Evolutionary conservation across 768 basidiomycete species (phyloP).

Genomic region (Wakefieldia striispora): DNA sequence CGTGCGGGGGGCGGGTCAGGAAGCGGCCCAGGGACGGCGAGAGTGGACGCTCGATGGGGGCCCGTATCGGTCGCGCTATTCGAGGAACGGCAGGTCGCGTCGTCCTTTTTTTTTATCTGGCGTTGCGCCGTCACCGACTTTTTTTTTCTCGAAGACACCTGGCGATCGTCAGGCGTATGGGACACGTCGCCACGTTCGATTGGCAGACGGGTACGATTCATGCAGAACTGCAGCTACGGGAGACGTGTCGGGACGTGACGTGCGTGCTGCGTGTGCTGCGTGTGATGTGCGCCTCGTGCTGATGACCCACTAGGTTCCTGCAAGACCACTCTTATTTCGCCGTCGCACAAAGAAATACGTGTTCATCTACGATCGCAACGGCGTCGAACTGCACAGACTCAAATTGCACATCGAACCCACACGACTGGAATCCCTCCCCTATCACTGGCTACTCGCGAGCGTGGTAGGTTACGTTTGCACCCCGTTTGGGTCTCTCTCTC

Average conservation of each 20-base stretch:
- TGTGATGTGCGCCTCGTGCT: not conserved
- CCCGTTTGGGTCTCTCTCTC: not conserved
- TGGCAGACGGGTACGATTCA: slow-evolving; percentile 87
- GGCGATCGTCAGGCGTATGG: slow-evolving; percentile 77
- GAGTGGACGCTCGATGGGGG: slow-evolving; percentile 86
- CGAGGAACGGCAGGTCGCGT: slow-evolving; percentile 85
- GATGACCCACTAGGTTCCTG: slow-evolving; percentile 58
- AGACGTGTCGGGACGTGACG: slow-evolving; percentile 93
- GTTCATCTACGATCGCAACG: slow-evolving; percentile 93
- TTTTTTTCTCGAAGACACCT: slow-evolving; percentile 65
- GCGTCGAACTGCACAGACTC: slow-evolving; percentile 87
- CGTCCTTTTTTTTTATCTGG: not conserved
- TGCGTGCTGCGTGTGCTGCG: slow-evolving; percentile 35
- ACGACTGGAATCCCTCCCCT: slow-evolving; percentile 87
- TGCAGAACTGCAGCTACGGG: slow-evolving; percentile 83
- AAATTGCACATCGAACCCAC: slow-evolving; percentile 87
- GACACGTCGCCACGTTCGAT: slow-evolving; percentile 92
- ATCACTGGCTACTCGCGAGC: slow-evolving; percentile 90
- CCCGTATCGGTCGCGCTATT: slow-evolving; percentile 81
- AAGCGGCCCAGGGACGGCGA: slow-evolving; percentile 71
- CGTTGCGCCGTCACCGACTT: not conserved
- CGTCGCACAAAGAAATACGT: slow-evolving; percentile 94
- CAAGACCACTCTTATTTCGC: slow-evolving; percentile 94
- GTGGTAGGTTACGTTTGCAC: slow-evolving; percentile 52
- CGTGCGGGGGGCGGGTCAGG: slow-evolving; percentile 57